phyloP scores from a whole-genome alignment of 192 early-diverging fungal genomes.

The Gorgonomyces haynaldii region DNA sequence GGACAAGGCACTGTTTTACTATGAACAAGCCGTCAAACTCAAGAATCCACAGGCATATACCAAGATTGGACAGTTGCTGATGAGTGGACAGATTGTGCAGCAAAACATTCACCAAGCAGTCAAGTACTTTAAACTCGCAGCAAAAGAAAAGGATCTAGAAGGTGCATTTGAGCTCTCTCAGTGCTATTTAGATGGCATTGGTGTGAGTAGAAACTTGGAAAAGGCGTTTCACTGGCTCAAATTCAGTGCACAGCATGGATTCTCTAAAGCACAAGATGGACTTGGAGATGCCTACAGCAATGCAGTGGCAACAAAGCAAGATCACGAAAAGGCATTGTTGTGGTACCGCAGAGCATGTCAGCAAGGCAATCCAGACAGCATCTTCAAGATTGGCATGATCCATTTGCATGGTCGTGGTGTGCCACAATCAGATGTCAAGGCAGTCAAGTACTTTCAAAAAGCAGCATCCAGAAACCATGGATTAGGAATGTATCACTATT shows the following conservation, averaged over 20 bases:
- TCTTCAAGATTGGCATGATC: background rate
- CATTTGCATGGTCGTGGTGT: constrained; percentile 10
- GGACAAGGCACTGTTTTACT: too few relatives aligned
- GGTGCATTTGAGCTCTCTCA: background rate
- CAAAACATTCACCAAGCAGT: constrained; percentile 1
- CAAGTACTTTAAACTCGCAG: background rate
- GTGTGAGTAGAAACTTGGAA: background rate
- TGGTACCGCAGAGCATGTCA: too few relatives aligned
- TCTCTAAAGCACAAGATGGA: background rate
- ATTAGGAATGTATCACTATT: too few relatives aligned
- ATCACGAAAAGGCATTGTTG: background rate
- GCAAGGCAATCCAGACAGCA: too few relatives aligned
- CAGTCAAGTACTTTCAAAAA: constrained; percentile 9
- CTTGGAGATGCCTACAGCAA: background rate
- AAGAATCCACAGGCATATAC: too few relatives aligned
- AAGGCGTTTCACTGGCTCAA: background rate
- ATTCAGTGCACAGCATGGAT: background rate
- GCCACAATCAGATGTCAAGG: constrained; percentile 12
- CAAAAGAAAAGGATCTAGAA: background rate
- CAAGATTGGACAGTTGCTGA: too few relatives aligned
- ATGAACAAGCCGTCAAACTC: too few relatives aligned
- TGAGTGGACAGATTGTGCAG: background rate
- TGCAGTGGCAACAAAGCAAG: background rate
- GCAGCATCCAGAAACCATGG: too few relatives aligned
- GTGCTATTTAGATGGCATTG: background rate